These are phyloP conservation scores for Neofusicoccum cordaticola DNA, from an alignment of 2,329 filamentous ascomycete species.

Conservation along the genomic window DNA sequence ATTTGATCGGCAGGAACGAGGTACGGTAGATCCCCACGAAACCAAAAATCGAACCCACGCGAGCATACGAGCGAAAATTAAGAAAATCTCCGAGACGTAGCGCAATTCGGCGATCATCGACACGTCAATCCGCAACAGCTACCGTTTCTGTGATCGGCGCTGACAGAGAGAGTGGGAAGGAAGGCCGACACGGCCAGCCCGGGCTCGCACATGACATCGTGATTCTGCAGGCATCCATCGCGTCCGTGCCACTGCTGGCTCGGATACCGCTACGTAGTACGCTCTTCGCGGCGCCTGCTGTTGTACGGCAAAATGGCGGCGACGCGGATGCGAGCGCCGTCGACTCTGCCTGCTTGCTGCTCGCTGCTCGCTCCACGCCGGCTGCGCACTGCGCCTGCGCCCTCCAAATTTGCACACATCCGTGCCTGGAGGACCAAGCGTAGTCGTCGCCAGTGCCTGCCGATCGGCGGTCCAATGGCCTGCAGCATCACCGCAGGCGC, in stretches of 20 bases:
- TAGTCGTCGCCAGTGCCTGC: background rate
- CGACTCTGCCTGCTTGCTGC: no score
- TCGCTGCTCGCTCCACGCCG: no score
- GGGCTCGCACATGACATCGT: background rate
- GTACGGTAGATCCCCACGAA: background rate
- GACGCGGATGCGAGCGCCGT: no score
- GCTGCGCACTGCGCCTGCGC: background rate
- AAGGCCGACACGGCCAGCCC: background rate
- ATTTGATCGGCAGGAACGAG: background rate
- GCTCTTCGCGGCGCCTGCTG: no score
- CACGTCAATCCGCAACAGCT: background rate
- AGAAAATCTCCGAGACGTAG: background rate
- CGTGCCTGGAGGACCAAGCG: background rate
- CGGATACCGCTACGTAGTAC: no score
- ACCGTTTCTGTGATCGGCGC: background rate
- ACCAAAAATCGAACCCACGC: background rate
- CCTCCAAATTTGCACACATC: background rate
- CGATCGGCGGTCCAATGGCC: background rate
- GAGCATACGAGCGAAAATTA: background rate
- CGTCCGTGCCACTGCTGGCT: background rate
- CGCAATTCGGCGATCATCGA: background rate
- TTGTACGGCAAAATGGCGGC: no score
- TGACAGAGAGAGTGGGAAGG: background rate
- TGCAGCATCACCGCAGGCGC: background rate
- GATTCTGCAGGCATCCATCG: background rate